Percentiles rank a stretch among this genome's conserved stretches.
These are phyloP conservation scores for Fusarium guadeloupense DNA, from an alignment of 2,329 filamentous ascomycete genomes.

Conservation along the genomic window DNA sequence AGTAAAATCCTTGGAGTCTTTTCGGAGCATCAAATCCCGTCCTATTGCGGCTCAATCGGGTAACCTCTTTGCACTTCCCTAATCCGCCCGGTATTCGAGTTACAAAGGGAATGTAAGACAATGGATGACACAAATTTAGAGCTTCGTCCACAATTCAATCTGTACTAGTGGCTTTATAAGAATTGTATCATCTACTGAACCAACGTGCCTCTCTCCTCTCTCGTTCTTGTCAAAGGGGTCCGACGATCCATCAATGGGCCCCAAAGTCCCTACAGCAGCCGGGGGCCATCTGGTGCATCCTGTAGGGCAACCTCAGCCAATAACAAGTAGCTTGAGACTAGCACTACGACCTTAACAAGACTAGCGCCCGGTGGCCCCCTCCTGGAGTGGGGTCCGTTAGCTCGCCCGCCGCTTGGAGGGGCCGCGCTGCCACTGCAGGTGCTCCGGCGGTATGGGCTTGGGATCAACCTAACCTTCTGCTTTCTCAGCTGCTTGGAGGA, in stretches of 20 bases:
- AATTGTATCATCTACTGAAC: background rate
- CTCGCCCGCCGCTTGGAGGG: slow-evolving; percentile 30
- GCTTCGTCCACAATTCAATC: background rate
- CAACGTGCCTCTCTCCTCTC: background rate
- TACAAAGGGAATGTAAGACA: background rate
- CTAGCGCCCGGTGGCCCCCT: slow-evolving; percentile 21
- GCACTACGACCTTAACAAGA: slow-evolving; percentile 1
- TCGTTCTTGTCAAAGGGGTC: slow-evolving; percentile 1
- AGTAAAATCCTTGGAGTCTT: background rate
- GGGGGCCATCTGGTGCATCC: slow-evolving; percentile 33
- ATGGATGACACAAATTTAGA: background rate
- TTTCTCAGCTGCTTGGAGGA: slow-evolving; percentile 42
- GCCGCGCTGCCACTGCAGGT: slow-evolving; percentile 30
- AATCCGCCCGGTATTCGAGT: slow-evolving; percentile 2
- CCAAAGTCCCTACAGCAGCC: slow-evolving; percentile 25
- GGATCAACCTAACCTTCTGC: slow-evolving; percentile 13
- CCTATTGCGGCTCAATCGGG: slow-evolving; percentile 27
- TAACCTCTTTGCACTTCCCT: slow-evolving; percentile 23
- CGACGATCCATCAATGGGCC: slow-evolving; percentile 9
- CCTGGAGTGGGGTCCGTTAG: slow-evolving; percentile 6
- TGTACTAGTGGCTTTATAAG: background rate
- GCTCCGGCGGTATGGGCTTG: slow-evolving; percentile 24
- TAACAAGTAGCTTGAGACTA: background rate
- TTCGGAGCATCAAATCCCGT: slow-evolving; percentile 34
- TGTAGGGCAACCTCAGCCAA: slow-evolving; percentile 23